Percentiles rank a stretch among this genome's conserved stretches.
These are phyloP conservation scores for Annulohypoxylon bovei DNA, from an alignment of 495 filamentous ascomycete genomes.

Conservation along the genomic window DNA sequence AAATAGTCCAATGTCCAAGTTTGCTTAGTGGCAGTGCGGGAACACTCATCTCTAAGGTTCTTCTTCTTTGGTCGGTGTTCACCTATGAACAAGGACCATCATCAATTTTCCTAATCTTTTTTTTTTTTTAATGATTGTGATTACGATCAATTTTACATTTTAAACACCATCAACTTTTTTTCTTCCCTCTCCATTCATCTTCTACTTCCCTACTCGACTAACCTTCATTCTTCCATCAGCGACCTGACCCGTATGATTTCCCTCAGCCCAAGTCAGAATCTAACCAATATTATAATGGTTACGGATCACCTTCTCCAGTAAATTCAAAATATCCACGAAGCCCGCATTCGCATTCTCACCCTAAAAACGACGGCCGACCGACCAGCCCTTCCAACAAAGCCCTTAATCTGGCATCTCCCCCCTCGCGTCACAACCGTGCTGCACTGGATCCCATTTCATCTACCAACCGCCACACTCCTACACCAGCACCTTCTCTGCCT, in stretches of 20 bases:
- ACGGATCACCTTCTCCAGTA: constrained; percentile 66
- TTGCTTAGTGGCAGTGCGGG: constrained; percentile 41
- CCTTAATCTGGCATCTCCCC: constrained; percentile 63
- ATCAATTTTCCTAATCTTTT: constrained; percentile 19
- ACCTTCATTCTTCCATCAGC: constrained; percentile 46
- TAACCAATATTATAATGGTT: constrained; percentile 64
- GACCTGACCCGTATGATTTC: constrained; percentile 64
- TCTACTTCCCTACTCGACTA: constrained; percentile 22
- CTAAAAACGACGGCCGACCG: constrained; percentile 63
- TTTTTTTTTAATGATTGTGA: constrained; percentile 24
- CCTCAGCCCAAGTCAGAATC: constrained; percentile 49
- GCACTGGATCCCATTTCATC: constrained; percentile 54
- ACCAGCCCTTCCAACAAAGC: constrained; percentile 61
- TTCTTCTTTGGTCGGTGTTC: constrained; percentile 19
- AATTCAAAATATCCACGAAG: constrained; percentile 65
- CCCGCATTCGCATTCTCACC: constrained; percentile 63
- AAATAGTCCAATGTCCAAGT: constrained; percentile 21
- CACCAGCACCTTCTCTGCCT: constrained; percentile 53
- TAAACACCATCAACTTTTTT: constrained; percentile 11
- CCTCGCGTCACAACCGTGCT: constrained; percentile 49
- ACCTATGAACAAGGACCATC: constrained; percentile 31
- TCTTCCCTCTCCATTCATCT: not conserved
- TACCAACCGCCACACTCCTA: constrained; percentile 56
- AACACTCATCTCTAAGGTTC: not conserved
- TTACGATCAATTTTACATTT: constrained; percentile 26